Evolutionary conservation across 257 asterid genomes (phyloP).

Genomic region (Lithospermum erythrorhizon): DNA sequence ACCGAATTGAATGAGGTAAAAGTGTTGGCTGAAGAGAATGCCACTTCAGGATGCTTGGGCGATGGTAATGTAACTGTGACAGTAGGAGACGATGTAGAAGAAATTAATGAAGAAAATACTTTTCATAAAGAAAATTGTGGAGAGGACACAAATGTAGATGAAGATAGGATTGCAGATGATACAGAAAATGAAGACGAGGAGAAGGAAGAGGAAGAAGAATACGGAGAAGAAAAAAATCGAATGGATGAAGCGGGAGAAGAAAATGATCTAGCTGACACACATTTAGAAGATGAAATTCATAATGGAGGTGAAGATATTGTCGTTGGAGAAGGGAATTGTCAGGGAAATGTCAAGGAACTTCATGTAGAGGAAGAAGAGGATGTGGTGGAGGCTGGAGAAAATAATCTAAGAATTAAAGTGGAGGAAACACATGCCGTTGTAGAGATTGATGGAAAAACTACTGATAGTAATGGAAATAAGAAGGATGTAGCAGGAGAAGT

Average conservation of each 20-base stretch:
- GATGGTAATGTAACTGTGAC: conserved; percentile 2
- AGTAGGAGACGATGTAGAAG: background rate
- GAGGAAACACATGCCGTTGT: conserved; percentile 5
- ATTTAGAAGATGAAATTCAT: background rate
- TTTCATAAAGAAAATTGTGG: background rate
- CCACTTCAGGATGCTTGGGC: background rate
- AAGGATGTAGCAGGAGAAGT: conserved; percentile 18
- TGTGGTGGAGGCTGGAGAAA: conserved; percentile 6
- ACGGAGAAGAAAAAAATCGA: background rate
- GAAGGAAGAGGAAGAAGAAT: background rate
- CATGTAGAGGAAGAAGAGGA: conserved; percentile 1
- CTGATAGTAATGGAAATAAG: conserved; percentile 21
- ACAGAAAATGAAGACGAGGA: background rate
- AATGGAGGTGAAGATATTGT: background rate
- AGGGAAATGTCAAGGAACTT: background rate
- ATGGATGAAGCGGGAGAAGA: background rate
- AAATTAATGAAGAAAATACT: background rate
- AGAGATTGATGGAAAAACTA: conserved; percentile 15
- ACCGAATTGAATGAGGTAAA: background rate
- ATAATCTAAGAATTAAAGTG: background rate
- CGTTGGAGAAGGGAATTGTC: background rate
- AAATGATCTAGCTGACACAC: background rate
- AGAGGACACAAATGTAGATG: background rate
- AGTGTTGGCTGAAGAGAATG: background rate
- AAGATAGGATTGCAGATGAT: background rate